These are phyloP conservation scores for Candida namnaoensis DNA, from an alignment of 805 yeast species.

Conservation along the genomic window DNA sequence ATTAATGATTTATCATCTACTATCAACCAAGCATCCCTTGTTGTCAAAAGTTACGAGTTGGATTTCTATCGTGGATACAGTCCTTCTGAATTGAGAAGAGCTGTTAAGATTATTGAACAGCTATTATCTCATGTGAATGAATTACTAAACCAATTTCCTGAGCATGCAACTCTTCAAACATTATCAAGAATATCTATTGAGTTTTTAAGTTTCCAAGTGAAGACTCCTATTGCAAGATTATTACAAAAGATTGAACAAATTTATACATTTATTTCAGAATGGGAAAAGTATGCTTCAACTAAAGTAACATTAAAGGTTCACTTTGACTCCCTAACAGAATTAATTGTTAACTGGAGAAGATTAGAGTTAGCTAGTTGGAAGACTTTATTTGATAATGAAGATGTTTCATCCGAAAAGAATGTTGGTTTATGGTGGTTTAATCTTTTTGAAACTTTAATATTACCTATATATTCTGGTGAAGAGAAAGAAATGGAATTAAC, in stretches of 20 bases:
- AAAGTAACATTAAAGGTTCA: slow-evolving; percentile 56
- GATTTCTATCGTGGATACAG: slow-evolving; percentile 62
- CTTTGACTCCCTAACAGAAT: slow-evolving; percentile 47
- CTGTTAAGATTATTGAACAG: slow-evolving; percentile 39
- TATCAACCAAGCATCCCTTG: slow-evolving; percentile 19
- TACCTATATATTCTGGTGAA: slow-evolving; percentile 32
- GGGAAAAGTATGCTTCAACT: slow-evolving; percentile 87
- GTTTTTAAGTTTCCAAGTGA: slow-evolving; percentile 49
- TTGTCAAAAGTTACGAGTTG: slow-evolving; percentile 24
- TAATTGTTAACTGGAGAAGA: slow-evolving; percentile 88
- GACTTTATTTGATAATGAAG: slow-evolving; percentile 61
- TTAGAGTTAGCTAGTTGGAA: slow-evolving; percentile 85
- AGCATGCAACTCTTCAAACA: slow-evolving; percentile 80
- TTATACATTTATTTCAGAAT: slow-evolving; percentile 73
- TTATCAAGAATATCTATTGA: slow-evolving; percentile 58
- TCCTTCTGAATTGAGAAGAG: slow-evolving; percentile 49
- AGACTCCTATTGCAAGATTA: slow-evolving; percentile 68
- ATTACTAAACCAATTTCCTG: slow-evolving; percentile 77
- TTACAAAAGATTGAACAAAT: slow-evolving; percentile 82
- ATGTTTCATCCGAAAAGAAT: slow-evolving; percentile 31
- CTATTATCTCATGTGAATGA: slow-evolving; percentile 35
- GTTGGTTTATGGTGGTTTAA: slow-evolving; percentile 90
- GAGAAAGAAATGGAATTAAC: slow-evolving; percentile 22
- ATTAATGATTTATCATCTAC: slow-evolving; percentile 25
- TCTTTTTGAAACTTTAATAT: slow-evolving; percentile 70